phyloP scores from a whole-genome alignment of 345 rosid species.

The Rhizophora mangle region DNA sequence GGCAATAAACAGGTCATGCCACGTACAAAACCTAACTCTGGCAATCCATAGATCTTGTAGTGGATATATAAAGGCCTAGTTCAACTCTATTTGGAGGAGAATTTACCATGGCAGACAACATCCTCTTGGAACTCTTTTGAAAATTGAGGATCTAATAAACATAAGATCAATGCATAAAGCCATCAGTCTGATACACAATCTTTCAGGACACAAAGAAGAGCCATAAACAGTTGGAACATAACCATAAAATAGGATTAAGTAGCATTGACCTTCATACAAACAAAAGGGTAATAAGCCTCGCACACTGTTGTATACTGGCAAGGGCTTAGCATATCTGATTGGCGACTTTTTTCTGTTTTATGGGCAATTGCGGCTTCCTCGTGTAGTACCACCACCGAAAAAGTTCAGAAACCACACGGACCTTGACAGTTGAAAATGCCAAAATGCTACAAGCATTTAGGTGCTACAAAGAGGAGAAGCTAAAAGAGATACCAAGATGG shows the following conservation, averaged over 20 bases:
- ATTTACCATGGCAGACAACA: too few relatives aligned
- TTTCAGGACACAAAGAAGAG: too few relatives aligned
- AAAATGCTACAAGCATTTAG: background rate
- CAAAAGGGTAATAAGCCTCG: constrained; percentile 7
- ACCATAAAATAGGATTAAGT: background rate
- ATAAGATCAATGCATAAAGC: too few relatives aligned
- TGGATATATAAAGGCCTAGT: too few relatives aligned
- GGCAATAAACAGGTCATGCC: too few relatives aligned
- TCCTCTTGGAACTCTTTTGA: too few relatives aligned
- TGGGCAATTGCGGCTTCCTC: background rate
- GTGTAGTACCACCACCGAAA: background rate
- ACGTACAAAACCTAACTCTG: too few relatives aligned
- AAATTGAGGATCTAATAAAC: too few relatives aligned
- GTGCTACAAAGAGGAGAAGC: background rate
- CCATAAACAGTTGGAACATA: background rate
- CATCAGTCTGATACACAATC: too few relatives aligned
- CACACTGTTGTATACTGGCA: constrained; percentile 8
- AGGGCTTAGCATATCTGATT: constrained; percentile 5
- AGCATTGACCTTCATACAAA: constrained; percentile 15
- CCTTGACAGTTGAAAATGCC: background rate
- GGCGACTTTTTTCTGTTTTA: background rate
- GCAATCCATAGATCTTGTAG: too few relatives aligned
- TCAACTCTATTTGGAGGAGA: too few relatives aligned
- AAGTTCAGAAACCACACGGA: background rate
- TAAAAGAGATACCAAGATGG: background rate